Conservation (phyloP, 441 rosid genomes). For the Erodium moschatum region DNA sequence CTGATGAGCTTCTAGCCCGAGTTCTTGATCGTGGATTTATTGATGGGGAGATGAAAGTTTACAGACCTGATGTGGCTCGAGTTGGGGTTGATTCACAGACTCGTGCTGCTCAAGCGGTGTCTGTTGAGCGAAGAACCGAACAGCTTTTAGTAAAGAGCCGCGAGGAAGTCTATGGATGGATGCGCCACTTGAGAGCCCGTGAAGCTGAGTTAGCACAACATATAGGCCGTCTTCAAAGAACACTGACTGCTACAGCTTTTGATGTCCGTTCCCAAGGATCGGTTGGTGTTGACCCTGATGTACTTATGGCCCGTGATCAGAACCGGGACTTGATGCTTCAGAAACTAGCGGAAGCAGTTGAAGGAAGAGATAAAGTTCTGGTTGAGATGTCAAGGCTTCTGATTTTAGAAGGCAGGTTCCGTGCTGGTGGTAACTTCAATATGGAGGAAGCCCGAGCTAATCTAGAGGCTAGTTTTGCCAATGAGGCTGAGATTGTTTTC, state of each 20-base stretch:
- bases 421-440: constrained; percentile 65
- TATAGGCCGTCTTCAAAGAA: constrained; percentile 67
- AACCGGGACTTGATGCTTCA: constrained; percentile 77
- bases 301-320: constrained; percentile 82
- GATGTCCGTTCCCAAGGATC: constrained; percentile 85
- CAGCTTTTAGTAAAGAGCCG: constrained; percentile 69
- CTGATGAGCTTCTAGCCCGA: constrained; percentile 94
- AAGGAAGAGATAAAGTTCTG: constrained; percentile 81
- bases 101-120: constrained; percentile 96
- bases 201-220: constrained; percentile 73
- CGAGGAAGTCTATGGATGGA: constrained; percentile 79
- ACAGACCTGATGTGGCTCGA: constrained; percentile 94
- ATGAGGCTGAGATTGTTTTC: constrained; percentile 98
- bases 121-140: constrained; percentile 96
- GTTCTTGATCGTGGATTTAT: constrained; percentile 96
- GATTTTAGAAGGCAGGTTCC: constrained; percentile 71
- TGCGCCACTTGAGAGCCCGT: constrained; percentile 66
- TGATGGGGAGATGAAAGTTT: constrained; percentile 98
- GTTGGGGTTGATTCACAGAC: constrained; percentile 98
- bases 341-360: constrained; percentile 87
- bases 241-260: constrained; percentile 65
- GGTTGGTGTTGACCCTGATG: constrained; percentile 93
- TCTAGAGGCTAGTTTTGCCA: constrained; percentile 97
- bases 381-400: constrained; percentile 97
- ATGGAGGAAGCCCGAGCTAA: constrained; percentile 93